Conservation (phyloP, 441 rosid genomes). For the Eruca vesicaria region DNA sequence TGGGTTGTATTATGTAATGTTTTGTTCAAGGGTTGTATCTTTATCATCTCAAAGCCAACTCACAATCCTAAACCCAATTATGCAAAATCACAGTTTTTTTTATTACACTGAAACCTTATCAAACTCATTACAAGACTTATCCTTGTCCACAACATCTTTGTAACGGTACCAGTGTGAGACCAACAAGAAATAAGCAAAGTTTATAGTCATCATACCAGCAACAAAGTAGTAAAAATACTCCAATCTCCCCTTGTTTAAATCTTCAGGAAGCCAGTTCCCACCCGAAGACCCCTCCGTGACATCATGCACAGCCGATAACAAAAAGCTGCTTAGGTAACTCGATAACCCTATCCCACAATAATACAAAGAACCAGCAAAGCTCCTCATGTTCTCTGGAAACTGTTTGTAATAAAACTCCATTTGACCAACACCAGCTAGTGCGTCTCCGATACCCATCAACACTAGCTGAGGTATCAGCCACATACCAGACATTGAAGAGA, state of each 20-base stretch:
- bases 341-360: slow-evolving; percentile 50
- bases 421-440: slow-evolving; percentile 46
- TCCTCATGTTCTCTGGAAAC: slow-evolving; percentile 72
- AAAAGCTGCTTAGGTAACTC: slow-evolving; percentile 44
- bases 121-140: slow-evolving; percentile 27
- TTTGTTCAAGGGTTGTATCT: slow-evolving; percentile 16
- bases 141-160: slow-evolving; percentile 41
- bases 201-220: slow-evolving; percentile 45
- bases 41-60: slow-evolving; percentile 16
- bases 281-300: slow-evolving; percentile 26
- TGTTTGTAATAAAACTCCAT: slow-evolving; percentile 67
- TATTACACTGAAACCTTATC: slow-evolving; percentile 29
- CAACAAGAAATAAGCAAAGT: slow-evolving; percentile 45
- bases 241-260: slow-evolving; percentile 59
- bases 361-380: slow-evolving; percentile 53
- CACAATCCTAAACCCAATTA: slow-evolving; percentile 13
- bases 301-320: slow-evolving; percentile 52
- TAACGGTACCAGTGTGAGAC: slow-evolving; percentile 64
- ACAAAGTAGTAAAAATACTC: slow-evolving; percentile 56
- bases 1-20: slow-evolving; percentile 14
- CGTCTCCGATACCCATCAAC: slow-evolving; percentile 56
- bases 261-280: slow-evolving; percentile 60
- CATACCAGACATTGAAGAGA: slow-evolving; percentile 57
- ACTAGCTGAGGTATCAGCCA: slow-evolving; percentile 71
- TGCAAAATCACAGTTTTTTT: too few relatives aligned